Base-by-base conservation (phyloP, 2,329 filamentous ascomycete genomes). In the Incumbomyces lentus region DNA sequence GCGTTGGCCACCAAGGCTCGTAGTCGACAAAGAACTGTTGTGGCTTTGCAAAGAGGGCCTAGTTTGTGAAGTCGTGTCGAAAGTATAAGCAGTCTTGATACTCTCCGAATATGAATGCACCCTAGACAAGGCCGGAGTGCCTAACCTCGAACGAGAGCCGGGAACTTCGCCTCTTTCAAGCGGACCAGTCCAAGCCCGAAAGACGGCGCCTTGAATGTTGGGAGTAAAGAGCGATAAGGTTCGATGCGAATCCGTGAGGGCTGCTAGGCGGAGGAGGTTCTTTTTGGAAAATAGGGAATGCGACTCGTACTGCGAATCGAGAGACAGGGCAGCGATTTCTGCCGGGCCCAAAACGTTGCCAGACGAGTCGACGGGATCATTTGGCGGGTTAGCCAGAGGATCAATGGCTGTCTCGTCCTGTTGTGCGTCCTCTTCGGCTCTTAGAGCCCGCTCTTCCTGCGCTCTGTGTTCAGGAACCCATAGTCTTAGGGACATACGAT, bases 271-370 rank as follows among this genome's bases (percentile, higher is more conserved):
- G 18, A 94, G 68, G 32, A 96, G 71, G 58, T 95, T 96, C 74
- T 94, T 95, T 60, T 95, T 87, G 0, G 90, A 96, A 63, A 98
- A 96, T 5, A 94, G 75, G 0, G 87, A 88, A 62, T 94, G 87
- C 16, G 84, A 79, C 60, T 95, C 89, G 6, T 83, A 75, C 3
- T 83, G 80, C 14, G 83, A 81, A 53, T 95, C 86, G 7, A 95
- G 71, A 0, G 84, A 83, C 44, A 95, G 69, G 2, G 82, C 80
- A 0, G 86, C 84, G 46, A 90, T 81, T 52, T 87, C 79, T 42
- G 78, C 79, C 8, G 83, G 75, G 57, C 89, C 85, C 43, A 94
- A 65, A 2, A 83, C 74, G 58, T 88, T 86, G 41, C 86, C 87
- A 47, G 83, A 79, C 2, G 80, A 76, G 65, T 95, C 88, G 12